Conservation (phyloP, 768 basidiomycete genomes). For the Lactarius deliciosus region DNA sequence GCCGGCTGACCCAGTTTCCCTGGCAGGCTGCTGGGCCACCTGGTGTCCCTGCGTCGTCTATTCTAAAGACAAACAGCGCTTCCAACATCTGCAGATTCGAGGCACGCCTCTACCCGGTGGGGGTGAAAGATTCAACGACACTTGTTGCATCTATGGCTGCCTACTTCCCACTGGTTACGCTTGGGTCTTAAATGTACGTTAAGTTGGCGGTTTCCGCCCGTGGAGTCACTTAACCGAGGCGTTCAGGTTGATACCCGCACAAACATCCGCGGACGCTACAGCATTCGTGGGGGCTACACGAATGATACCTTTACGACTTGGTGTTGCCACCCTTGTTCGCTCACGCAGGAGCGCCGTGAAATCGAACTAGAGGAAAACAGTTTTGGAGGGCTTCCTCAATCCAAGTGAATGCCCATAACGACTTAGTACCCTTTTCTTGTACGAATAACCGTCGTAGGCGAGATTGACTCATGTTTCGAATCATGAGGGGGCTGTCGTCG, state of each 20-base stretch:
- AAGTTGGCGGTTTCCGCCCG: neutral
- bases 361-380: constrained; percentile 48
- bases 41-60: constrained; percentile 47
- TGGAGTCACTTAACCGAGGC: neutral
- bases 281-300: constrained; percentile 43
- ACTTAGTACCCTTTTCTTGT: neutral
- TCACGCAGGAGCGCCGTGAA: constrained; percentile 50
- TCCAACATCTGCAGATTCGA: constrained; percentile 38
- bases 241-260: constrained; percentile 38
- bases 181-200: constrained; percentile 34
- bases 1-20: constrained; percentile 21
- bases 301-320: constrained; percentile 43
- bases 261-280: constrained; percentile 44
- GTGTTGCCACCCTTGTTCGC: constrained; percentile 49
- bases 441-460: neutral
- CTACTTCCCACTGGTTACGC: constrained; percentile 35
- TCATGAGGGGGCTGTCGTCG: neutral
- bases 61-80: constrained; percentile 42
- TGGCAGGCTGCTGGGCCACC: constrained; percentile 38
- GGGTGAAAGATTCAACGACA: constrained; percentile 38
- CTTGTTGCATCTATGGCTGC: constrained; percentile 41
- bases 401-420: too few species aligned
- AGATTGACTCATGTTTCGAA: neutral
- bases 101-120: constrained; percentile 41
- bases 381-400: constrained; percentile 12